phyloP scores from a whole-genome alignment of 1,284 basidiomycete genomes.

The Cutaneotrichosporon sp. region DNA sequence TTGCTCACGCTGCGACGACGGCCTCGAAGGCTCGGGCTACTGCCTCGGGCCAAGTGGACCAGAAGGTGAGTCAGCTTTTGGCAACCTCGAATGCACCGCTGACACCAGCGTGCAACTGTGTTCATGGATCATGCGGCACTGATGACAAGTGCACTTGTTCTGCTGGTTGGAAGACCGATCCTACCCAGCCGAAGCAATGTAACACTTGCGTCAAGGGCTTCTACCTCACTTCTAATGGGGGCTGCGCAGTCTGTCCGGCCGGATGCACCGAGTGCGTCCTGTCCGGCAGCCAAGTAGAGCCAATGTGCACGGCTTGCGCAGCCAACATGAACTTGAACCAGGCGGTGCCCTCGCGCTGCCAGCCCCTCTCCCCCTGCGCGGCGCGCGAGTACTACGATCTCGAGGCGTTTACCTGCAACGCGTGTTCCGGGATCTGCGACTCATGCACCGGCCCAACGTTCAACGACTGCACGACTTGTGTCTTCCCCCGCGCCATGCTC shows the following conservation, averaged over 20 bases:
- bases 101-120: conserved; percentile 51
- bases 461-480: conserved; percentile 48
- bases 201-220: conserved; percentile 51
- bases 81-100: conserved; percentile 11
- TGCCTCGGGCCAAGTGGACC: conserved; percentile 44
- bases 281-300: conserved; percentile 26
- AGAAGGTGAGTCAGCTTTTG: conserved; percentile 18
- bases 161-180: conserved; percentile 51
- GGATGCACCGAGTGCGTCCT: conserved; percentile 48
- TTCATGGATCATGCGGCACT: conserved; percentile 49
- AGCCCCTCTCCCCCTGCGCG: conserved; percentile 34
- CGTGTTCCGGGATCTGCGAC: conserved; percentile 26
- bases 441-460: conserved; percentile 45
- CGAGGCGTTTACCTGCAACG: conserved; percentile 31
- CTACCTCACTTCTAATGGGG: conserved; percentile 36
- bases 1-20: conserved; percentile 53
- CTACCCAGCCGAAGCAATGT: conserved; percentile 39
- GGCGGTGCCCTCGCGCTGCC: conserved; percentile 39
- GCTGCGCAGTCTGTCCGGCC: conserved; percentile 53
- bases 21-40: conserved; percentile 47
- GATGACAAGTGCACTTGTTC: conserved; percentile 49
- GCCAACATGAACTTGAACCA: conserved; percentile 32
- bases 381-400: conserved; percentile 46
- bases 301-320: conserved; percentile 40
- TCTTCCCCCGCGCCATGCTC: conserved; percentile 39